Evolutionary conservation across 2,329 filamentous ascomycete species (phyloP), one percentile per base, ranked within the genome.

Genomic region (Fusarium phyllophilum): DNA sequence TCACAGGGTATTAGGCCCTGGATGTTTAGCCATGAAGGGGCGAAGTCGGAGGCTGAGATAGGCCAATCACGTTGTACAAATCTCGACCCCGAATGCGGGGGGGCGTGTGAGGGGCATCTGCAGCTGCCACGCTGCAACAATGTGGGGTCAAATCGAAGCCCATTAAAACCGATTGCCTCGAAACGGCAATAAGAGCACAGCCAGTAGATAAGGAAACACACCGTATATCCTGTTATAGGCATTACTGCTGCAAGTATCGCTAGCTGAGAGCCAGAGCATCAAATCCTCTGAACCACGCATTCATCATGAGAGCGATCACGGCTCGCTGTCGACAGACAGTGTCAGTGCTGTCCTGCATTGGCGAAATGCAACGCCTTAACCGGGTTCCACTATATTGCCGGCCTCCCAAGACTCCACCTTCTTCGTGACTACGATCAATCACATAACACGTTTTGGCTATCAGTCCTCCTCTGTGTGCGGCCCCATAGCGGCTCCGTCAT

Each of bases 81-180:
- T 39, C 17, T 38, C 52, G 54, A 76, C 76, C 76, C 76, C 67
- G 65, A 78, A 76, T 78, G 76, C 76, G 74, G 74, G 76, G 75
- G 22, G 75, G n/a, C 33, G 39, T 61, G 34, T 66, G 75, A 75
- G 75, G 75, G 73, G 71, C 68, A 70, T 29, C 59, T 67, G 66
- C 66, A 67, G 66, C 68, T 73, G 64, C 64, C 48, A 68, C 34
- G 26, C 38, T 63, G 48, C 55, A 64, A 31, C 52, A 41, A 46
- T 45, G 59, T 62, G 52, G 41, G 41, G 41, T 62, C 29, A 48
- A 38, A 45, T 12, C 18, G 33, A 58, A 45, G 33, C 33, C 24
- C 8, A 22, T 51, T 18, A 31, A 51, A 36, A 11, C 22, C 26
- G 20, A 38, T 38, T 59, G 26, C 39, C 24, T 45, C 26, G 42